Evolutionary conservation across 345 rosid species (phyloP).

Genomic region (Xanthoceras sorbifolium): DNA sequence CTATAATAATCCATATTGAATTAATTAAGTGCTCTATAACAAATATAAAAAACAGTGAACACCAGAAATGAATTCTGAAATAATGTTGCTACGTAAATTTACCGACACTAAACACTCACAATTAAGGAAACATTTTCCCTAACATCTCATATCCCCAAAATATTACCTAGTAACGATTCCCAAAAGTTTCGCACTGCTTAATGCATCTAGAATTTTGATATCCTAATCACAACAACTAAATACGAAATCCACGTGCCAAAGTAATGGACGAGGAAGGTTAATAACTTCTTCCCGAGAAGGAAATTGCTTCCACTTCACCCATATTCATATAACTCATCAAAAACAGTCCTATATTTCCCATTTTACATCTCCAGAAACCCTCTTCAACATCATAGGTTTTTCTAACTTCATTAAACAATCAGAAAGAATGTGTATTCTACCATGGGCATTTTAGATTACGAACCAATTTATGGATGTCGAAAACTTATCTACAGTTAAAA

Average conservation of each 20-base stretch:
- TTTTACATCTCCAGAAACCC: not conserved
- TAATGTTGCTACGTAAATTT: not conserved
- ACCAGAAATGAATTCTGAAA: not conserved
- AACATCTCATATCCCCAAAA: not conserved
- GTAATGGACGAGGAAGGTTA: not conserved
- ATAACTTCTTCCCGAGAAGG: not conserved
- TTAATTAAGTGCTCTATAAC: not conserved
- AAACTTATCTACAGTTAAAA: not conserved
- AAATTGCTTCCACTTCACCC: not conserved
- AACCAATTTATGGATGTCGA: not conserved
- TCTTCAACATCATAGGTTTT: not conserved
- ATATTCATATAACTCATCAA: not conserved
- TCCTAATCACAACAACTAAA: not conserved
- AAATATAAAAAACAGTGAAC: not conserved
- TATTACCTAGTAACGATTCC: not conserved
- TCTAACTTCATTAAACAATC: not conserved
- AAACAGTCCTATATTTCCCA: not conserved
- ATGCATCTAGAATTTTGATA: not conserved
- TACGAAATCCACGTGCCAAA: not conserved
- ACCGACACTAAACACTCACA: not conserved
- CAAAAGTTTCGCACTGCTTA: conserved; percentile 7
- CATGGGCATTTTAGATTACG: not conserved
- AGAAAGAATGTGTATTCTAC: not conserved
- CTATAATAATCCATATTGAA: not conserved
- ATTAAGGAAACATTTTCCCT: not conserved